Percentiles rank a stretch among this genome's conserved stretches.
These are phyloP conservation scores for Blastocystis sp. DNA, from an alignment of 352 stramenopile genomes.

Conservation along the genomic window DNA sequence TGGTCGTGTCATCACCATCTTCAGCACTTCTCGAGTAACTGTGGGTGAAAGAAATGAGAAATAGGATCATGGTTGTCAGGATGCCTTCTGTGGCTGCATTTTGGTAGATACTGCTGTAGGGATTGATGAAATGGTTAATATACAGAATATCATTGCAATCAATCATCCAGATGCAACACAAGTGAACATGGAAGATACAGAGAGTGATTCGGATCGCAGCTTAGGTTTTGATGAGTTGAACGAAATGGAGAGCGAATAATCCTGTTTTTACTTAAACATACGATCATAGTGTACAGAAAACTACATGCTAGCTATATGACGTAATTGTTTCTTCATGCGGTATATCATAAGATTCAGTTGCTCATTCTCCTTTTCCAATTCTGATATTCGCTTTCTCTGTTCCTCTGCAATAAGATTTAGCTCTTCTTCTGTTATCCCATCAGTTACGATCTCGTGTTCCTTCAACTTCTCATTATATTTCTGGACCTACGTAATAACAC, in stretches of 20 bases:
- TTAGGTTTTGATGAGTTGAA: not conserved
- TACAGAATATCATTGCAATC: slow-evolving; percentile 65
- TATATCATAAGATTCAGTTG: not conserved
- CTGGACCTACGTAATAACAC: not conserved
- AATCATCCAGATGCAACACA: slow-evolving; percentile 43
- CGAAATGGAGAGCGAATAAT: slow-evolving; percentile 7
- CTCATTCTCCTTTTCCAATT: slow-evolving; percentile 2
- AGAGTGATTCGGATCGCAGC: not conserved
- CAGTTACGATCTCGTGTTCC: not conserved
- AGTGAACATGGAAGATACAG: not conserved
- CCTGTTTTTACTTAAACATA: not conserved
- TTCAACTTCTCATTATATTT: not conserved
- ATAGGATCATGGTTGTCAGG: slow-evolving; percentile 67
- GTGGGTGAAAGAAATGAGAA: not conserved
- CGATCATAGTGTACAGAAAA: not conserved
- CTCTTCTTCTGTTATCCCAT: slow-evolving; percentile 7
- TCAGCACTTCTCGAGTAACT: slow-evolving; percentile 69
- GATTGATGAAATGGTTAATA: not conserved
- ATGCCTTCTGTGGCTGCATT: slow-evolving; percentile 68
- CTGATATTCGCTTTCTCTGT: not conserved
- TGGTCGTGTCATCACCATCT: slow-evolving; percentile 69
- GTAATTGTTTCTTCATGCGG: slow-evolving; percentile 1
- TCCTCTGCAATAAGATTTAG: not conserved
- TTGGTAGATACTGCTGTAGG: slow-evolving; percentile 53
- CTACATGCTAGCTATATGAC: slow-evolving; percentile 7